Evolutionary conservation across 805 yeast species (phyloP), one percentile per base, ranked within the genome.

Genomic region (Ogataea thermomethanolica): DNA sequence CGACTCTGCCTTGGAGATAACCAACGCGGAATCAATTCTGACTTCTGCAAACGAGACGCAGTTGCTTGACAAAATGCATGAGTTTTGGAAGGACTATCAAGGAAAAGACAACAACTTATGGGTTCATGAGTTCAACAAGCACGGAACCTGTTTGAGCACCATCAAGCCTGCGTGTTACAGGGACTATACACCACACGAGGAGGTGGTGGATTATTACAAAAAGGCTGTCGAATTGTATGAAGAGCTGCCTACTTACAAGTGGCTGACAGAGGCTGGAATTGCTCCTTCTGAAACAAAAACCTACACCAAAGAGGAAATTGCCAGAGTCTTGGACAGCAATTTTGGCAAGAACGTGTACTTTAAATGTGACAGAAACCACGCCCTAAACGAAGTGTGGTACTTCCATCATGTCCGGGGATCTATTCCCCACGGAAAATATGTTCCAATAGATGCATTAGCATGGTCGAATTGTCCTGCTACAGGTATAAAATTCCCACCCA

Each of bases 91-190:
- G 58, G 81, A 83, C 53, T 74, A 73, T 54, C 78, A 76, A 35
- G 87, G 87, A 8, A 60, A 74, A 41, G 91, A 84, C 57, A 80
- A 76, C 43, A 58, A 71, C 5, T 66, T 90, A 36, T 90, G 98
- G 98, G 71, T 75, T 25, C 96, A 90, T 62, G 97, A 90, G 63
- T 90, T 76, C 71, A 89, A 90, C 67, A 90, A 90, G 60, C 98
- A 90, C 59, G 97, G 90, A 17, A 88, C 96, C 8, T 90, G 97
- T 64, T 80, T 89, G 73, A 76, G 81, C 34, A 88, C 96, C 1
- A 67, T 90, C 33, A 76, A 73, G 41, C 85, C 93, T 3, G 51
- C 61, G 4, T 90, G 98, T 61, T 89, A 88, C 61, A 64, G 39
- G 1, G 39, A 47, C 14, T 59, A 58, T 43, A 51, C 55, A 17